Evolutionary conservation across 176 grass and related monocot genomes (phyloP).

Genomic region (Melocanna baccifera): DNA sequence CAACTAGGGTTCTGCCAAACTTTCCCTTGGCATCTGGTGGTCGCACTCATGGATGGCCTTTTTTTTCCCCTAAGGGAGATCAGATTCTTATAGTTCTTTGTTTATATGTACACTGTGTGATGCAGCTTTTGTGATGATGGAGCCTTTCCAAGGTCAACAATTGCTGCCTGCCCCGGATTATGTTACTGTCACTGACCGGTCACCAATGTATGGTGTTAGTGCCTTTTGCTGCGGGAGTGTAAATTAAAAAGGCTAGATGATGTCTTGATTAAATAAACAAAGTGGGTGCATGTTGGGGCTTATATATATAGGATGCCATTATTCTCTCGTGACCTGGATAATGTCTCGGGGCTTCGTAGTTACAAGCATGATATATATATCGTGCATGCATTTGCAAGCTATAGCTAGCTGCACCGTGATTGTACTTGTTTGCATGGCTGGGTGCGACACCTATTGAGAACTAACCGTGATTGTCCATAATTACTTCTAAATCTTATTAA

Average conservation of each 20-base stretch:
- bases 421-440: neutral
- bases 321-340: neutral
- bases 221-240: neutral
- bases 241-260: neutral
- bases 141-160: slow-evolving; percentile 49
- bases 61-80: slow-evolving; percentile 2
- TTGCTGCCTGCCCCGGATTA: slow-evolving; percentile 46
- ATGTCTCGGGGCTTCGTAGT: neutral
- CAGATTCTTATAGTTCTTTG: neutral
- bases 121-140: slow-evolving; percentile 8
- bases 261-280: neutral
- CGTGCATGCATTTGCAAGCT: neutral
- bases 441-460: neutral
- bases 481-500: neutral
- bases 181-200: slow-evolving; percentile 1
- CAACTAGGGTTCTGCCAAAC: slow-evolving; percentile 35
- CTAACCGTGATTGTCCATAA: neutral
- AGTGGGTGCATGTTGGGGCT: neutral
- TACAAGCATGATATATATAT: neutral
- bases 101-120: neutral
- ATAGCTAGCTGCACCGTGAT: slow-evolving; percentile 16
- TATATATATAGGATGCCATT: neutral
- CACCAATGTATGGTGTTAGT: neutral
- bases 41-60: slow-evolving; percentile 33
- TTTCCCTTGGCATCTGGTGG: slow-evolving; percentile 37